Evolutionary conservation across 2,329 filamentous ascomycete species (phyloP).

Genomic region (Talaromyces funiculosus): DNA sequence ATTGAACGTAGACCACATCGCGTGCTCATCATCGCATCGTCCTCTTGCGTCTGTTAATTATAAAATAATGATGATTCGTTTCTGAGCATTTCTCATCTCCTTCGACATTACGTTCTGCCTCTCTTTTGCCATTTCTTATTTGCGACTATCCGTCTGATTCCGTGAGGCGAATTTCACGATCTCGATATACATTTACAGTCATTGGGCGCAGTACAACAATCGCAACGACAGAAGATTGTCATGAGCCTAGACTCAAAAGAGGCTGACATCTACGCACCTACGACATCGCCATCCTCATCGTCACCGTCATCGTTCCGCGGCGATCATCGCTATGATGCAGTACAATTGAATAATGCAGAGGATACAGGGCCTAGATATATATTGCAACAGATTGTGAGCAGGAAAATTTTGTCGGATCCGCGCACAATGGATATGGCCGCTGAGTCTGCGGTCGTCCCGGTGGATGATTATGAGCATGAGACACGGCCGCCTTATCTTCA

Average conservation of each 20-base stretch:
- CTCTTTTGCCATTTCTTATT: background rate
- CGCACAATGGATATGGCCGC: conserved; percentile 8
- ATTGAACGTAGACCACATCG: background rate
- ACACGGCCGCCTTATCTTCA: conserved; percentile 59
- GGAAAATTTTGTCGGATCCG: background rate
- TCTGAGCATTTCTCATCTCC: background rate
- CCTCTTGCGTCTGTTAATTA: background rate
- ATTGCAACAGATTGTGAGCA: background rate
- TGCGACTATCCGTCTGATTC: background rate
- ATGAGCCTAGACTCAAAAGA: conserved; percentile 54
- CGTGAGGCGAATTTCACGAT: background rate
- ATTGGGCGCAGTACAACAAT: background rate
- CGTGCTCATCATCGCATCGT: background rate
- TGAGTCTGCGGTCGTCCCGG: background rate
- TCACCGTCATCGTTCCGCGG: conserved; percentile 6
- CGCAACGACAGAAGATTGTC: conserved; percentile 28
- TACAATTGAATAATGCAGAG: conserved; percentile 13
- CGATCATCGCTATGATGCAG: conserved; percentile 32
- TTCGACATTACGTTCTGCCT: background rate
- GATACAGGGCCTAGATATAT: background rate
- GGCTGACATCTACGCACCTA: conserved; percentile 35
- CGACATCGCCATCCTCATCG: conserved; percentile 26
- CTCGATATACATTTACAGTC: background rate
- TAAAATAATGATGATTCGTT: background rate
- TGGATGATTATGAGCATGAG: conserved; percentile 47